Base-by-base conservation (phyloP, 2,329 filamentous ascomycete species). In the Cladosporium sp. region DNA sequence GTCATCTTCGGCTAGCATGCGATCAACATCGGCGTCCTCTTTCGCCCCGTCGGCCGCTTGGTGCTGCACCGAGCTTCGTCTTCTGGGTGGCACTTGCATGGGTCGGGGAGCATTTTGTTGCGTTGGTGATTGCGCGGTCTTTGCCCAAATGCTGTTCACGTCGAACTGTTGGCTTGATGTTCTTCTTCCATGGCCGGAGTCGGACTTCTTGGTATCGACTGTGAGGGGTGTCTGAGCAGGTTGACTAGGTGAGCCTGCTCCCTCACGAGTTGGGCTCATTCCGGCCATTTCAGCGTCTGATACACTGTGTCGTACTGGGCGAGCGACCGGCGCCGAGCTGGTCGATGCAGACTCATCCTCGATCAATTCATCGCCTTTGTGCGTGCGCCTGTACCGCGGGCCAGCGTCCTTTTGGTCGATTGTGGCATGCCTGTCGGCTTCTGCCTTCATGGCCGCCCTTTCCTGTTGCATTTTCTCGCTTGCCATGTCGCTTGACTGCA, bases 351-450 rank as follows among this genome's bases (percentile, higher is more conserved):
- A 77, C 33, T 95, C 89, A 43, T 86, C 83, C 56, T 92, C 90
- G 13, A 97, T 79, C 13, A 95, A 70, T 66, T 97, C 93, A 54
- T 96, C 91, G 10, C 93, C 93, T 70, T 97, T 97, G 74, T 97
- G 92, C 2, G 92, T 96, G 60, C 88, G 84, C 62, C 90, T 82
- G 53, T 96, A 85, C 3, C 90, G 83, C 3, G 91, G 87, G 1
- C 82, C 89, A 45, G 82, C 79, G 14, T 87, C 83, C 11, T 74
- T 71, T 35, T 89, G 81, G 55, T 92, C 84, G 33, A 95, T 79
- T 43, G 93, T 91, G 43, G 92, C 87, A 68, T 92, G 87, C 63
- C 90, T 88, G 65, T 93, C 88, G 0, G 84, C 83, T 56, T 83
- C 80, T 46, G 87, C 86, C 68, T 87, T 86, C 77, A 92, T 84